A percentile compares a stretch with the other conserved stretches of the same genome.
These are phyloP conservation scores for Pyracantha coccinea DNA, from an alignment of 331 rosid genomes.

Conservation along the genomic window DNA sequence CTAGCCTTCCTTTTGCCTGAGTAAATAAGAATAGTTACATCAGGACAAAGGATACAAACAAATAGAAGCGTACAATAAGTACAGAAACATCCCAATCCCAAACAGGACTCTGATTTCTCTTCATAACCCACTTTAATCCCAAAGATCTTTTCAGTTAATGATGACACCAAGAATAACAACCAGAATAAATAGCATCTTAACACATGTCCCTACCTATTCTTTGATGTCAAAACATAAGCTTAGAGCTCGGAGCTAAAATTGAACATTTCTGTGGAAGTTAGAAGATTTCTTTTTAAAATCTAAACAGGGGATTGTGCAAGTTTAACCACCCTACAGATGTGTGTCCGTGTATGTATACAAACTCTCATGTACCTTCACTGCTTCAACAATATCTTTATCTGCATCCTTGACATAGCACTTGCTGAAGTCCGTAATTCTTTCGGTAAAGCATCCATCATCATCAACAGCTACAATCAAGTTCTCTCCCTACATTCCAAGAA, in stretches of 20 bases:
- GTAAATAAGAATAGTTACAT: conserved; percentile 19
- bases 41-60: not conserved
- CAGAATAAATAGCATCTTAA: not conserved
- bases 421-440: conserved; percentile 60
- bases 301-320: not conserved
- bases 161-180: not conserved
- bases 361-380: conserved; percentile 54
- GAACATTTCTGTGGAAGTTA: not conserved
- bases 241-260: not conserved
- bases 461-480: conserved; percentile 84
- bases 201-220: not conserved
- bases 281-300: not conserved
- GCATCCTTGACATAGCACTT: conserved; percentile 82
- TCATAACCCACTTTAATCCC: not conserved
- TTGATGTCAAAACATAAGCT: not conserved
- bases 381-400: conserved; percentile 82
- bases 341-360: not conserved
- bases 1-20: conserved; percentile 84
- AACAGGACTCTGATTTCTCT: not conserved
- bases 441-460: conserved; percentile 92
- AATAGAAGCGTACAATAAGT: not conserved
- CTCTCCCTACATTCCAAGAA: conserved; percentile 56
- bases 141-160: not conserved
- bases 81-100: not conserved
- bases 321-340: not conserved